Evolutionary conservation across 208 protist species (phyloP).

Genomic region (Crithidia fasciculata): DNA sequence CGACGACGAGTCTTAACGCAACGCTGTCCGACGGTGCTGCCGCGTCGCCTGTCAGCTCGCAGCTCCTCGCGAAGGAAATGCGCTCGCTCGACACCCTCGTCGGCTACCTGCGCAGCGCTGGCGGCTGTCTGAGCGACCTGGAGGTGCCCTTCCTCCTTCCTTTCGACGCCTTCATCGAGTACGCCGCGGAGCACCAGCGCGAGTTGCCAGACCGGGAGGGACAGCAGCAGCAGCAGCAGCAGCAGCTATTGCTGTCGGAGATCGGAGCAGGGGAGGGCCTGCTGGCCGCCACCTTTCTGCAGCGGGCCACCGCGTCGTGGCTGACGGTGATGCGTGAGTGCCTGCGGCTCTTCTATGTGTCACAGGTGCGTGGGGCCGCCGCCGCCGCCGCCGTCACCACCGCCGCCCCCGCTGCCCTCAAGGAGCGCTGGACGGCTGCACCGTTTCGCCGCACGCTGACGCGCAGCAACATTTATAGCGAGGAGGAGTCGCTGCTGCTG

Average conservation of each 20-base stretch:
- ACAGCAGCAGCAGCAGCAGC: not conserved
- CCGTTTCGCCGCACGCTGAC: conserved; percentile 33
- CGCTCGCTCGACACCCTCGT: conserved; percentile 62
- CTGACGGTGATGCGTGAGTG: conserved; percentile 76
- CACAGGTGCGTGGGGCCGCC: conserved; percentile 41
- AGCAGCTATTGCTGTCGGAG: not conserved
- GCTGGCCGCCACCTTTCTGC: conserved; percentile 39
- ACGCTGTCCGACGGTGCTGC: not conserved
- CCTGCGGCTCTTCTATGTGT: conserved; percentile 80
- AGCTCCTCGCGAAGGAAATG: conserved; percentile 30
- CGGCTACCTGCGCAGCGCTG: conserved; percentile 71
- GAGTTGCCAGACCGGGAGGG: conserved; percentile 1
- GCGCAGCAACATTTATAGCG: conserved; percentile 89
- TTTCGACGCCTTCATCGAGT: conserved; percentile 77
- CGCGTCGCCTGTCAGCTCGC: not conserved
- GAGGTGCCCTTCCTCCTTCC: conserved; percentile 77
- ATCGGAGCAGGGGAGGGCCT: conserved; percentile 3
- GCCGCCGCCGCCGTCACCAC: not conserved
- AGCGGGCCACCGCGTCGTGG: conserved; percentile 70
- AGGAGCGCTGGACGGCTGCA: conserved; percentile 16
- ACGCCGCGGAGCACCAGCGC: conserved; percentile 17
- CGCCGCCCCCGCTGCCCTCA: conserved; percentile 5
- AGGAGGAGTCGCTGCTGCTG: conserved; percentile 85
- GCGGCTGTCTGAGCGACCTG: conserved; percentile 79
- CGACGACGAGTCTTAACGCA: not conserved